phyloP scores from a whole-genome alignment of 345 rosid species.

The Eucalyptus polybractea region DNA sequence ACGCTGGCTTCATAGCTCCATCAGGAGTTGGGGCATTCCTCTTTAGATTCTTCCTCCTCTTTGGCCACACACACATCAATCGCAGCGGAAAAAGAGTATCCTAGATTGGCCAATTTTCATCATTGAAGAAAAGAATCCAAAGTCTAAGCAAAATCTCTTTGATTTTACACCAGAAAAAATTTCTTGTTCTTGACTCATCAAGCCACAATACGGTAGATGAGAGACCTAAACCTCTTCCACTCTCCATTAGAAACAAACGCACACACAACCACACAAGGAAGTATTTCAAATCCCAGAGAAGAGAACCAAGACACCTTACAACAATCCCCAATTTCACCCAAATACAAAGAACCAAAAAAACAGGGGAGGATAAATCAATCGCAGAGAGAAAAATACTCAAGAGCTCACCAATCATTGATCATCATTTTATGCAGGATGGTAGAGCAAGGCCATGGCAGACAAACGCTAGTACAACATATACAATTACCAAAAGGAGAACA shows the following conservation, averaged over 20 bases:
- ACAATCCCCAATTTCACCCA: background rate
- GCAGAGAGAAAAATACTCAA: background rate
- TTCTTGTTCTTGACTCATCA: background rate
- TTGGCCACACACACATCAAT: background rate
- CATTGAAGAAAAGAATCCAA: background rate
- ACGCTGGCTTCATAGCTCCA: background rate
- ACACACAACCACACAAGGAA: background rate
- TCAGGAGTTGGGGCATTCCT: background rate
- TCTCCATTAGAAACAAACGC: background rate
- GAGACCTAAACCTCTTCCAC: background rate
- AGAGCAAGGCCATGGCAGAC: slow-evolving; percentile 73
- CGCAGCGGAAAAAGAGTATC: background rate
- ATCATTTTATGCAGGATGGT: slow-evolving; percentile 63
- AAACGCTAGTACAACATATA: slow-evolving; percentile 63
- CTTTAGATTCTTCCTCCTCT: background rate
- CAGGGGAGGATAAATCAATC: background rate
- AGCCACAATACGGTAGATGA: background rate
- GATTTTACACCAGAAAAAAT: background rate
- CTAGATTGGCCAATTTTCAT: background rate
- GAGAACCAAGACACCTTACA: background rate
- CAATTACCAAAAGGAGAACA: slow-evolving; percentile 40
- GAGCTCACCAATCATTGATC: background rate
- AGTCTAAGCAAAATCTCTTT: background rate
- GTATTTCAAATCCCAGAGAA: background rate
- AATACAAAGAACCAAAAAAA: background rate